Percentiles rank a stretch among this genome's conserved stretches.
Conservation (phyloP, 2,329 filamentous ascomycete genomes). For the Acrocalymma vagum region DNA sequence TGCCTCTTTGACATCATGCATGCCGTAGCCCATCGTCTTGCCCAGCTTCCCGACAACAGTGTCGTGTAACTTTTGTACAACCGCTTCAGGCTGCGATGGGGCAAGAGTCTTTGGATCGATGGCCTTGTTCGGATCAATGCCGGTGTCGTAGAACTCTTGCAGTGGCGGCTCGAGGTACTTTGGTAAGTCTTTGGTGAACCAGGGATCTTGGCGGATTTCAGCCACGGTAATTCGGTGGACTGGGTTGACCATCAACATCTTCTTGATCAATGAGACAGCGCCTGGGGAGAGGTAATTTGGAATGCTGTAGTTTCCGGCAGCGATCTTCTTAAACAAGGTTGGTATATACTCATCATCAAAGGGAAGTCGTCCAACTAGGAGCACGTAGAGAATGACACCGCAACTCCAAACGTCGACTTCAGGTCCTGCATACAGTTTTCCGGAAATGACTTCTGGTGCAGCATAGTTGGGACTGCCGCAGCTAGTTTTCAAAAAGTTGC, state of each 20-base stretch:
- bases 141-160: slow-evolving; percentile 92
- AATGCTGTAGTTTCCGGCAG: slow-evolving; percentile 90
- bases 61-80: slow-evolving; percentile 90
- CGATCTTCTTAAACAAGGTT: slow-evolving; percentile 96
- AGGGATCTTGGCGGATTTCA: slow-evolving; percentile 91
- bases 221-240: slow-evolving; percentile 93
- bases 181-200: slow-evolving; percentile 90
- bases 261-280: slow-evolving; percentile 82
- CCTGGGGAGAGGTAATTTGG: slow-evolving; percentile 90
- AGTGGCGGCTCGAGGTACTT: slow-evolving; percentile 85
- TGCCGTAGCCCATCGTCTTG: slow-evolving; percentile 97
- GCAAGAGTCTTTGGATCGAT: slow-evolving; percentile 85
- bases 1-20: slow-evolving; percentile 93
- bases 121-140: slow-evolving; percentile 90
- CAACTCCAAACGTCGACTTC: slow-evolving; percentile 99
- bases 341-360: slow-evolving; percentile 99
- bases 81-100: slow-evolving; percentile 72
- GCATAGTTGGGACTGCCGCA: slow-evolving; percentile 99
- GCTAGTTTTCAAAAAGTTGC: slow-evolving; percentile 98
- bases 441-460: slow-evolving; percentile 95
- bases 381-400: slow-evolving; percentile 80
- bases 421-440: slow-evolving; percentile 95
- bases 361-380: slow-evolving; percentile 75
- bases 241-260: slow-evolving; percentile 94
- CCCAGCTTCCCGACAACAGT: slow-evolving; percentile 95